These are phyloP conservation scores for Adansonia rubrostipa DNA, from an alignment of 441 rosid genomes.

Conservation along the genomic window DNA sequence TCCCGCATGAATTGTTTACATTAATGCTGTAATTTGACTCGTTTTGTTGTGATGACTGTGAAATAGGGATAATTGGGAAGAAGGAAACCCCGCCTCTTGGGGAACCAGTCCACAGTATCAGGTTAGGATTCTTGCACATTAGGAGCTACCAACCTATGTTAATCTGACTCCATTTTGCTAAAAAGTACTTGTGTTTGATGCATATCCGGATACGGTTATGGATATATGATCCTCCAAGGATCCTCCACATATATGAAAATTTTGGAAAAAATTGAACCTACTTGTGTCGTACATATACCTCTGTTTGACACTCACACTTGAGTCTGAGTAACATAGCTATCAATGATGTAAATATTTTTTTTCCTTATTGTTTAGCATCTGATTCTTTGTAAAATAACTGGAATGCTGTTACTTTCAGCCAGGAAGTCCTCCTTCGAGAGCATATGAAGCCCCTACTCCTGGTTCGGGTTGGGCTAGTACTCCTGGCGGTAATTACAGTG, in stretches of 20 bases:
- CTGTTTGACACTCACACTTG: no score
- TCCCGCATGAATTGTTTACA: constrained; percentile 8
- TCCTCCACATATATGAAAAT: no score
- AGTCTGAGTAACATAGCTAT: neutral
- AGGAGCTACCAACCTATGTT: neutral
- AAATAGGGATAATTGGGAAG: constrained; percentile 93
- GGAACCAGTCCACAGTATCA: constrained; percentile 91
- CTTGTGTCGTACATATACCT: no score
- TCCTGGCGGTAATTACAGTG: constrained; percentile 89
- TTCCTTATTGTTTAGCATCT: neutral
- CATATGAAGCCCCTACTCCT: constrained; percentile 97
- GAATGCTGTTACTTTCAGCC: constrained; percentile 51
- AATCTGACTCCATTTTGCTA: no score
- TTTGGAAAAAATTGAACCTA: no score
- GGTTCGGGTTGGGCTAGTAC: constrained; percentile 95
- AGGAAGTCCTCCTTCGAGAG: constrained; percentile 87
- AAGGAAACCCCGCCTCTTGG: constrained; percentile 89
- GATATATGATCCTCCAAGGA: no score
- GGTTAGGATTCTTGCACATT: constrained; percentile 44
- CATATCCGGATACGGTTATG: no score
- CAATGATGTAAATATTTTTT: neutral
- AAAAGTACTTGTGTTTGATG: no score
- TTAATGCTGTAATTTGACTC: constrained; percentile 14
- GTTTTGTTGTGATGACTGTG: constrained; percentile 7
- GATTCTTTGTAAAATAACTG: neutral